Conservation (phyloP, 2,329 filamentous ascomycete species). For the Aureobasidium pullulans region DNA sequence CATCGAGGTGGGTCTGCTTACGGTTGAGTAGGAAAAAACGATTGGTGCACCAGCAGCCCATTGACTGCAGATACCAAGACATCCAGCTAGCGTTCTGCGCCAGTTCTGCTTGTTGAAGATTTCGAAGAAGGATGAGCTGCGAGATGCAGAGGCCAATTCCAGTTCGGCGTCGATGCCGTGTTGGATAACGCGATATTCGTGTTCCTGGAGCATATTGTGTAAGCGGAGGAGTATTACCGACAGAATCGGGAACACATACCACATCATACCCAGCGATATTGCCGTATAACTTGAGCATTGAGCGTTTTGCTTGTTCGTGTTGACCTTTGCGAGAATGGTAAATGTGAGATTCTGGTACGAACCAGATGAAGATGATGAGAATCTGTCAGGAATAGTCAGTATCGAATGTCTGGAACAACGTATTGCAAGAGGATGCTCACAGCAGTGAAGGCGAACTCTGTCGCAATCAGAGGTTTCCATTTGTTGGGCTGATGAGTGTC, state of each 20-base stretch:
- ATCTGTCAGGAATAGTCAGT: constrained; percentile 1
- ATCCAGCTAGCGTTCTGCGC: constrained; percentile 18
- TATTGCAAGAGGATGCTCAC: neutral
- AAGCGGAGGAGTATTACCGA: neutral
- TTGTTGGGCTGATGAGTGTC: constrained; percentile 14
- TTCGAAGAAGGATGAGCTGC: constrained; percentile 15
- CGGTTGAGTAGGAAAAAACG: constrained; percentile 18
- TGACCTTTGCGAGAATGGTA: constrained; percentile 17
- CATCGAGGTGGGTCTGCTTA: neutral
- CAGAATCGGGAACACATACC: neutral
- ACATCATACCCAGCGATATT: constrained; percentile 16
- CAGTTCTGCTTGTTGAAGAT: constrained; percentile 17
- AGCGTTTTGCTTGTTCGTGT: constrained; percentile 12
- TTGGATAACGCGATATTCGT: constrained; percentile 17
- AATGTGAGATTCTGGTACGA: constrained; percentile 16
- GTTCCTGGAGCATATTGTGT: neutral
- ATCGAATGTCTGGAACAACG: neutral
- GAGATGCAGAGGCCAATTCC: constrained; percentile 9
- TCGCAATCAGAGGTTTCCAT: constrained; percentile 17
- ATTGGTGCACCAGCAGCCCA: constrained; percentile 18
- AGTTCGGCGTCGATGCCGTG: constrained; percentile 17
- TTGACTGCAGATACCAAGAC: constrained; percentile 18
- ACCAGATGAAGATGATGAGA: constrained; percentile 16
- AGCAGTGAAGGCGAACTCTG: constrained; percentile 17
- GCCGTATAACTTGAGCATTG: constrained; percentile 16